Evolutionary conservation across 106 monocot species (phyloP), one percentile per base, ranked within the genome.

Genomic region (Dendrobium catenatum): DNA sequence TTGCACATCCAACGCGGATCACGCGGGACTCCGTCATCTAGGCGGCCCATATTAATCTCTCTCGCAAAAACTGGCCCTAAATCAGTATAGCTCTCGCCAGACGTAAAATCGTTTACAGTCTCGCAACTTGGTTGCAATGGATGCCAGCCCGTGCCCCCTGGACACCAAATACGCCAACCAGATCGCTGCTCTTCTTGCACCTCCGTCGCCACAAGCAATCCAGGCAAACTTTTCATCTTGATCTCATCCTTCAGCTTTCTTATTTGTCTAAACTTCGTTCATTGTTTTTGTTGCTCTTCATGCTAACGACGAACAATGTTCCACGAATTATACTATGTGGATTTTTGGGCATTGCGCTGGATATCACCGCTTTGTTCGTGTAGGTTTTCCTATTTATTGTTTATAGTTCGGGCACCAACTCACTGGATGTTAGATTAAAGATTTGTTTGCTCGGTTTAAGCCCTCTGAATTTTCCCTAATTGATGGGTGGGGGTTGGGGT

Each of bases 151-250:
- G 64, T 91, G 89, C 77, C 59, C 81, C 24, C 66, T 94, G 73
- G 94, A 92, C 55, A 43, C 48, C 72, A 87, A 90, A 64, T 92
- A 81, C 64, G 41, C 90, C 0, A 80, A 83, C 54, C 94, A 90
- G 77, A 95, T 95, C 72, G 75, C 88, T 48, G 81, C 86, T 72
- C 90, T 95, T 78, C 87, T 95, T 18, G 73, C 90, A 3, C 85
- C 92, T 49, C 88, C 88, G 0, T 81, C 90, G 9, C 80, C 83
- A 76, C 70, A 88, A 84, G 61, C 79, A 9, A 43, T 81, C 1
- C 76, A 91, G 89, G 93, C 83, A 82, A 66, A 24, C 22, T 48
- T 61, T 26, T 85, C 31, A 43, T 48, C 20, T 8, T 27, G 40
- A 74, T 74, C 74, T 76, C 49, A 76, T 24, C 47, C 8, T 47